These are phyloP conservation scores for Xylariaceae sp. DNA, from an alignment of 2,329 filamentous ascomycete species.

Conservation along the genomic window DNA sequence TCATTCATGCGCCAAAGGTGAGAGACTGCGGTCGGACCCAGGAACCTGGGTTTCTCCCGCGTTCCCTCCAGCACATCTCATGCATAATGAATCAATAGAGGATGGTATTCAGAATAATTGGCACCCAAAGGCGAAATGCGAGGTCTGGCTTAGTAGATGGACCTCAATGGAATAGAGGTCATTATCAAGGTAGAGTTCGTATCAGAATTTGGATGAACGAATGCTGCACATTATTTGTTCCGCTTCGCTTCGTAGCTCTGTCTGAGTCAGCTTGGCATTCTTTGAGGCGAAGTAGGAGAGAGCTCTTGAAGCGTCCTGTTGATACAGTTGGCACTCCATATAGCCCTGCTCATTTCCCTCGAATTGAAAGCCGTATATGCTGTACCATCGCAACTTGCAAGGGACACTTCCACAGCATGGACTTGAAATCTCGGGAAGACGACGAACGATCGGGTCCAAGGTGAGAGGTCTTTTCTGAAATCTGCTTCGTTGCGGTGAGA, in stretches of 20 bases:
- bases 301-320: background rate
- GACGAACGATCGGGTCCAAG: too few relatives aligned
- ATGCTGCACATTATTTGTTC: too few relatives aligned
- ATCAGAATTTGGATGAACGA: too few relatives aligned
- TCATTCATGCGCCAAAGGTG: conserved; percentile 22
- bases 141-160: too few relatives aligned
- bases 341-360: conserved; percentile 18
- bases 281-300: background rate
- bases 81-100: too few relatives aligned
- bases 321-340: too few relatives aligned
- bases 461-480: too few relatives aligned
- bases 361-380: background rate
- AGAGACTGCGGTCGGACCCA: conserved; percentile 6
- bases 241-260: background rate
- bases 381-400: background rate
- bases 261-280: background rate
- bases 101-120: background rate
- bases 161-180: too few relatives aligned
- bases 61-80: background rate
- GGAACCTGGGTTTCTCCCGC: conserved; percentile 12
- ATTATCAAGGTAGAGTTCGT: too few relatives aligned
- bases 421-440: background rate
- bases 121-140: background rate
- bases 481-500: too few relatives aligned
- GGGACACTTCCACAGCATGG: background rate